These are phyloP conservation scores for Sphagnum tenellum DNA, from an alignment of 225 moss, liverwort and hornwort species.

Conservation along the genomic window DNA sequence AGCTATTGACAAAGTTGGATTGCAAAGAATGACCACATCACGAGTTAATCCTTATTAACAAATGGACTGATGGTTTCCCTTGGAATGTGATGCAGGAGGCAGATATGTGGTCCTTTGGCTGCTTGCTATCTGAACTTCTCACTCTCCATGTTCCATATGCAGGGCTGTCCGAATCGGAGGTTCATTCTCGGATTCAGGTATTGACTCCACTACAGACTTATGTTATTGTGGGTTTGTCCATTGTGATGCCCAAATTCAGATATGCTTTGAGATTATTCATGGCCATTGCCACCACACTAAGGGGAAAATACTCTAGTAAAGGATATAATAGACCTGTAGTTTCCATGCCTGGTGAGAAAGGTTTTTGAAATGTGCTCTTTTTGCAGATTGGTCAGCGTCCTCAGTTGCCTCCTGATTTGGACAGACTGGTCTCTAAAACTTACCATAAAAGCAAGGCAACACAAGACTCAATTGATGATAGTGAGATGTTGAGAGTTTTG, in stretches of 20 bases:
- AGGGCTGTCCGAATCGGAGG: constrained; percentile 64
- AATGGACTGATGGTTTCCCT: too few relatives aligned
- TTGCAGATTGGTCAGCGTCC: constrained; percentile 84
- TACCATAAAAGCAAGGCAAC: constrained; percentile 23
- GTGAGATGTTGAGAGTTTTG: constrained; percentile 48
- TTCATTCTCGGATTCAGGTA: constrained; percentile 82
- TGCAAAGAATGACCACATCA: too few relatives aligned
- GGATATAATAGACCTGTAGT: too few relatives aligned
- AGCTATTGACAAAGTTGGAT: too few relatives aligned
- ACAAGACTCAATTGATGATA: constrained; percentile 23
- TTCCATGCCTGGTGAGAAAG: too few relatives aligned
- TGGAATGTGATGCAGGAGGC: constrained; percentile 58
- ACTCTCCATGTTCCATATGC: constrained; percentile 79
- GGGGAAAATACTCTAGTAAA: too few relatives aligned
- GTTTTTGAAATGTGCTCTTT: too few relatives aligned
- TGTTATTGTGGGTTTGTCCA: too few relatives aligned
- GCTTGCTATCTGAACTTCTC: constrained; percentile 68
- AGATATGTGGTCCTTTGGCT: constrained; percentile 94
- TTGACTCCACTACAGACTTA: background rate
- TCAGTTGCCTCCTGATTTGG: constrained; percentile 56
- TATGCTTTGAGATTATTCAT: too few relatives aligned
- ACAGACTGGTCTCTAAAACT: constrained; percentile 45
- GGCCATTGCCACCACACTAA: too few relatives aligned
- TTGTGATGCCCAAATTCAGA: too few relatives aligned
- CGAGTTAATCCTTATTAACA: too few relatives aligned